Evolutionary conservation across 805 yeast species (phyloP).

Genomic region (Wickerhamiella sergipiensis): DNA sequence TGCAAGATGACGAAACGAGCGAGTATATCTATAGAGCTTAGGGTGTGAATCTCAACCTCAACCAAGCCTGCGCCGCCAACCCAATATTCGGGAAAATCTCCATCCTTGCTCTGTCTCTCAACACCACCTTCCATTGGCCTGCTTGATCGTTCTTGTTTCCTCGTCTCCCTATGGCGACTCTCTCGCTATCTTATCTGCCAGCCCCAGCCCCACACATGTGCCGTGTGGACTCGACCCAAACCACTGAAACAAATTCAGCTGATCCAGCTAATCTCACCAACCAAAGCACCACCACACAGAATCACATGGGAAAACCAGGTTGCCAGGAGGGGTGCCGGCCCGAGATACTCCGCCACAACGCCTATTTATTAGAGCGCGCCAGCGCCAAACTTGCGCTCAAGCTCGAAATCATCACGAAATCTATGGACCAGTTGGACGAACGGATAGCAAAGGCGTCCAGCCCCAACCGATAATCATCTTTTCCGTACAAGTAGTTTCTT

Average conservation of each 20-base stretch:
- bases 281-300: background rate
- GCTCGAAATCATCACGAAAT: background rate
- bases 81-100: too few relatives aligned
- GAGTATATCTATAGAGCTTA: background rate
- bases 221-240: background rate
- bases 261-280: too few relatives aligned
- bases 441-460: background rate
- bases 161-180: background rate
- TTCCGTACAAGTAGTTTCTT: background rate
- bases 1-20: background rate
- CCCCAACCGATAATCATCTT: background rate
- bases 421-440: background rate
- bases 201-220: background rate
- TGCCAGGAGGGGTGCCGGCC: background rate
- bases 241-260: background rate
- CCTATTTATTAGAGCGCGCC: background rate
- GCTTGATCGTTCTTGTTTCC: background rate
- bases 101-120: too few relatives aligned
- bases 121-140: too few relatives aligned
- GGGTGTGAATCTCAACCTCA: too few relatives aligned
- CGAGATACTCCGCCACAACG: background rate
- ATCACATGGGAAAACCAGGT: background rate
- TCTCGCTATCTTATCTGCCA: background rate
- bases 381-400: background rate
- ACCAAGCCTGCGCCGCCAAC: too few relatives aligned